Base-by-base conservation (phyloP, 768 basidiomycete species). In the Tricholoma matsutake region DNA sequence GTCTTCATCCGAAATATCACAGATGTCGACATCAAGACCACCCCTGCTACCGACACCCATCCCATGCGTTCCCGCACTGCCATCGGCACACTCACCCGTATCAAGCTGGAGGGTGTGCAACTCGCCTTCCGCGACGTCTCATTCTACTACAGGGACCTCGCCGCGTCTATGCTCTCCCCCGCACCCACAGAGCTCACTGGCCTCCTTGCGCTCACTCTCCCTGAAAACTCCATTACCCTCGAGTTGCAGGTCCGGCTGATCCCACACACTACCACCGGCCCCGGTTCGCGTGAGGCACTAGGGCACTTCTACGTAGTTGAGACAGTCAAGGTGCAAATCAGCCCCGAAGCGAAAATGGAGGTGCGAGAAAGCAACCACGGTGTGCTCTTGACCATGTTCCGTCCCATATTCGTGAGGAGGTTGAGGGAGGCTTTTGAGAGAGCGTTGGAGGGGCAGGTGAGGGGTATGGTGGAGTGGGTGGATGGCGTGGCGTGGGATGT, bases 1-100 rank as follows among this genome's bases (percentile, higher is more conserved):
- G 83, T 85, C 6, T 88, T 84, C 71, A 82, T 91, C 35, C 85
- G 88, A 60, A 88, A 89, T 66, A 86, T 88, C 68, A 88, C 87
- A 28, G 78, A 79, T 47, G 67, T 79, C 41, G 75, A 79, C 64
- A 83, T 89, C 65, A 75, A 77, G 3, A 76, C 77, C 13, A 71
- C 76, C 0, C 68, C 70, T 7, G 71, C 82, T 0, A n/a, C 29
- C 16, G 51, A 53, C 13, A 9, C 51, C 8, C 51, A 32, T n/a
- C 77, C 76, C 3, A 67, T 71, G 8, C 63, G 71, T 2, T 72
- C 82, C 0, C 78, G 73, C 53, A 85, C 85, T 3, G 72, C 83
- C 1, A 70, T 89, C 31, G 87, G 88, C 47, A 79, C 86, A 0
- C 78, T 88, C 60, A 90, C 87, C 0, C 87, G 87, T 49, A 77